Conservation (phyloP, 768 basidiomycete species). For the Suillus fuscotomentosus region DNA sequence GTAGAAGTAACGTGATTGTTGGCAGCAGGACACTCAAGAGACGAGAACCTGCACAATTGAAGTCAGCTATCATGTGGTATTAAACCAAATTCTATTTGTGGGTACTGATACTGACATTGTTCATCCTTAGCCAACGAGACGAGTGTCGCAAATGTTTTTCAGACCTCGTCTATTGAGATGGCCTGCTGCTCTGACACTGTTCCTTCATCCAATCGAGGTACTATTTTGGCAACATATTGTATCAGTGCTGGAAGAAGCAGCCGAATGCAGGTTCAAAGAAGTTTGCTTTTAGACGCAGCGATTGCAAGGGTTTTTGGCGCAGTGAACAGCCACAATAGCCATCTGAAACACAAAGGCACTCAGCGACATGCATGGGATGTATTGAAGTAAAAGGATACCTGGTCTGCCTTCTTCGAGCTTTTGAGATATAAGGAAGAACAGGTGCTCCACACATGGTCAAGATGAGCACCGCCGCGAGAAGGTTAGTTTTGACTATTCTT, state of each 20-base stretch:
- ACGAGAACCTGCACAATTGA: slow-evolving; percentile 50
- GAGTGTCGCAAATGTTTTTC: slow-evolving; percentile 75
- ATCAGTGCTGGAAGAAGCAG: slow-evolving; percentile 80
- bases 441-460: slow-evolving; percentile 84
- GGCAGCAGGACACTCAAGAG: slow-evolving; percentile 74
- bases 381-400: slow-evolving; percentile 43
- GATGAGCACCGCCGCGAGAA: slow-evolving; percentile 82
- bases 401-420: slow-evolving; percentile 67
- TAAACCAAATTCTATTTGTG: neutral
- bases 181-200: slow-evolving; percentile 53
- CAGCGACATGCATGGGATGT: neutral
- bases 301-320: slow-evolving; percentile 80
- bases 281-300: slow-evolving; percentile 65
- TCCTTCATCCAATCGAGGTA: slow-evolving; percentile 58
- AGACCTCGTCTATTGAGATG: slow-evolving; percentile 71
- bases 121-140: slow-evolving; percentile 55
- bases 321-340: slow-evolving; percentile 85
- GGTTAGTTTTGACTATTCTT: slow-evolving; percentile 87
- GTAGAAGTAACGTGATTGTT: slow-evolving; percentile 67
- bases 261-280: slow-evolving; percentile 69
- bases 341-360: slow-evolving; percentile 41
- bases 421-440: slow-evolving; percentile 81
- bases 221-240: slow-evolving; percentile 72
- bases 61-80: slow-evolving; percentile 20
- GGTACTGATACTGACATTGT: slow-evolving; percentile 55